These are phyloP conservation scores for Myxozyma nipponensis DNA, from an alignment of 805 yeast genomes.

Conservation along the genomic window DNA sequence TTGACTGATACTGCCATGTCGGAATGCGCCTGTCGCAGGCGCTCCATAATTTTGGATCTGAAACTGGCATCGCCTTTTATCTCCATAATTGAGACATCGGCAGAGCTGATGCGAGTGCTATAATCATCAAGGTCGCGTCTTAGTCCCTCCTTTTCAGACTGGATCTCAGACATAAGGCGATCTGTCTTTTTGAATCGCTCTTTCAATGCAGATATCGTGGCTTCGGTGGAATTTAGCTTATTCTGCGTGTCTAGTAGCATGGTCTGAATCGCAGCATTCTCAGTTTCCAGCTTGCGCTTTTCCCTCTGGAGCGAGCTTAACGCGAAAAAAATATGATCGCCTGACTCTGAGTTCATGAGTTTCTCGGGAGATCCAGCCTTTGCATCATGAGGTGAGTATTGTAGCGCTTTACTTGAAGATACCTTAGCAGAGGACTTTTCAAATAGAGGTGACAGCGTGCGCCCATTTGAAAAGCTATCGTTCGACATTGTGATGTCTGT, in stretches of 20 bases:
- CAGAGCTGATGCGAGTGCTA: constrained; percentile 7
- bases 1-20: constrained; percentile 2
- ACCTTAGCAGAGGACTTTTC: too few relatives aligned
- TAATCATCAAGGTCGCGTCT: constrained; percentile 20
- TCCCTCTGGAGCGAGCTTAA: constrained; percentile 16
- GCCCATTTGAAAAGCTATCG: neutral
- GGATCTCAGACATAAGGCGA: constrained; percentile 3
- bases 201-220: neutral
- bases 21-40: neutral
- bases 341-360: neutral
- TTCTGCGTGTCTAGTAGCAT: constrained; percentile 1
- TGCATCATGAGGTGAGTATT: neutral
- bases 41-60: constrained; percentile 1
- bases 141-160: constrained; percentile 4
- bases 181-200: constrained; percentile 2
- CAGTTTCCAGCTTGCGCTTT: constrained; percentile 10
- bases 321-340: constrained; percentile 16
- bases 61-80: constrained; percentile 8
- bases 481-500: neutral
- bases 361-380: neutral
- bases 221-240: constrained; percentile 7
- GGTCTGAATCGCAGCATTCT: constrained; percentile 2
- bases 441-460: neutral
- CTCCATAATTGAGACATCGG: constrained; percentile 11
- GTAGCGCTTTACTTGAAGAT: neutral